phyloP scores from a whole-genome alignment of 768 basidiomycete genomes.

The Thelephora ganbajun region DNA sequence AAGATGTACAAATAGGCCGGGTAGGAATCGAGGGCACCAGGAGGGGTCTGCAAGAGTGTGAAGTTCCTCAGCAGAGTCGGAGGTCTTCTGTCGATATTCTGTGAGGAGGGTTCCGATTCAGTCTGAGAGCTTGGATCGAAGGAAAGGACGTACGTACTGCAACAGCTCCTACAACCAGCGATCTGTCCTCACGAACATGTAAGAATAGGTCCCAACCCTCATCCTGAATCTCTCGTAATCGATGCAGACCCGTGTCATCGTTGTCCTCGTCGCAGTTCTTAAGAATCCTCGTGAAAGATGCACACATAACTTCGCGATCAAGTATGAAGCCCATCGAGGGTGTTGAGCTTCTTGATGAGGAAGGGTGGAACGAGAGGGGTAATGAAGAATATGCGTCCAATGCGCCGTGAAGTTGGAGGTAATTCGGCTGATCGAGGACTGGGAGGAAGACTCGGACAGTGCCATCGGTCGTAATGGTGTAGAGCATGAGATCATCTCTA shows the following conservation, averaged over 20 bases:
- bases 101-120: neutral
- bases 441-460: slow-evolving; percentile 78
- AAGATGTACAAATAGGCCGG: slow-evolving; percentile 42
- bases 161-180: slow-evolving; percentile 58
- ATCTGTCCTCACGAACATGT: slow-evolving; percentile 57
- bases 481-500: slow-evolving; percentile 68
- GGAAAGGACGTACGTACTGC: slow-evolving; percentile 34
- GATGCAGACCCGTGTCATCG: slow-evolving; percentile 32
- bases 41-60: slow-evolving; percentile 49
- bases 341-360: neutral
- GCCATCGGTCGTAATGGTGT: slow-evolving; percentile 73
- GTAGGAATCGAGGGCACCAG: slow-evolving; percentile 30
- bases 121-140: slow-evolving; percentile 2
- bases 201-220: slow-evolving; percentile 75
- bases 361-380: slow-evolving; percentile 22
- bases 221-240: slow-evolving; percentile 47
- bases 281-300: slow-evolving; percentile 30
- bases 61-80: slow-evolving; percentile 73
- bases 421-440: slow-evolving; percentile 73
- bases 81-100: slow-evolving; percentile 86
- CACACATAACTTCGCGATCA: slow-evolving; percentile 44
- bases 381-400: slow-evolving; percentile 59
- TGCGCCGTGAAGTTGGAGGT: slow-evolving; percentile 73
- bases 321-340: slow-evolving; percentile 53
- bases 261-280: slow-evolving; percentile 15